Evolutionary conservation across 106 monocot species (phyloP).

Genomic region (Acorus gramineus): DNA sequence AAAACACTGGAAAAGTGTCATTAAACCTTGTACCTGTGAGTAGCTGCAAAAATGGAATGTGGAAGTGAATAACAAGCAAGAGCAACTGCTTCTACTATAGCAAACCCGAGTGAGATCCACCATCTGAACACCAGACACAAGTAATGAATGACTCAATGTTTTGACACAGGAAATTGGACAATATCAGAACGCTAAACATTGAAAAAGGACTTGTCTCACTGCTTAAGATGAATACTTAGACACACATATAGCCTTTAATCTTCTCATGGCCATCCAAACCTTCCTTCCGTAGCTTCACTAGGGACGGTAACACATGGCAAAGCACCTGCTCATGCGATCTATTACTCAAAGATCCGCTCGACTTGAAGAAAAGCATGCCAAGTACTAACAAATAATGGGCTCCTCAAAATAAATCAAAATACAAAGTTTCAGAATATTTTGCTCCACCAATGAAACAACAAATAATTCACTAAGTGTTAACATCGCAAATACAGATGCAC

Average conservation of each 20-base stretch:
- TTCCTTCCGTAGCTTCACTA: constrained; percentile 90
- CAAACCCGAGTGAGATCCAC: constrained; percentile 90
- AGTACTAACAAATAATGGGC: no score
- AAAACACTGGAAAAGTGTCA: no score
- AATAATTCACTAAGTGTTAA: no score
- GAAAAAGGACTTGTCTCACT: constrained; percentile 38
- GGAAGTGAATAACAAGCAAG: constrained; percentile 82
- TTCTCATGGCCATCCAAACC: constrained; percentile 99
- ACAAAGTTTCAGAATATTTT: no score
- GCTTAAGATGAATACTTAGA: constrained; percentile 57
- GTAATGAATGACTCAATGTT: neutral
- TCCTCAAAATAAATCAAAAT: no score
- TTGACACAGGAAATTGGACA: constrained; percentile 1
- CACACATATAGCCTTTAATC: constrained; percentile 99
- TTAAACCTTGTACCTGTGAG: constrained; percentile 34
- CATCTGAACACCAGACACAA: constrained; percentile 45
- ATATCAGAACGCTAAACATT: neutral
- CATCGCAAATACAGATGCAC: no score
- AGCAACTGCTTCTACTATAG: constrained; percentile 65
- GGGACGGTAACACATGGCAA: constrained; percentile 80
- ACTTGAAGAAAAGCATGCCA: no score
- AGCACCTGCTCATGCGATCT: constrained; percentile 45
- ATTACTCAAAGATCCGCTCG: neutral
- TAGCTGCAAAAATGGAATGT: constrained; percentile 89
- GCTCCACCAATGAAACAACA: no score